Evolutionary conservation across 331 rosid species (phyloP).

Genomic region (Pyracantha coccinea): DNA sequence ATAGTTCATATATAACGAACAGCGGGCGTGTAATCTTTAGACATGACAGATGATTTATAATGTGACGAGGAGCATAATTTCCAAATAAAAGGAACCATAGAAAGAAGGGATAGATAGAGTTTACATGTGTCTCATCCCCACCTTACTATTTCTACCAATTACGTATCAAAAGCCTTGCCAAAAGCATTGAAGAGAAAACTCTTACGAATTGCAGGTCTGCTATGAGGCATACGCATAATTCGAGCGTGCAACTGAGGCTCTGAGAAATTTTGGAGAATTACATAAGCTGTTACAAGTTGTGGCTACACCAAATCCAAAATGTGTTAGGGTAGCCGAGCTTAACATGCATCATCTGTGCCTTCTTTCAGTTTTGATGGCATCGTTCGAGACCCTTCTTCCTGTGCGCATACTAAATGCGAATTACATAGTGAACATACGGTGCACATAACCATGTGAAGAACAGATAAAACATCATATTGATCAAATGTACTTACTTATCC

Average conservation of each 20-base stretch:
- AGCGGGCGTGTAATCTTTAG: not conserved
- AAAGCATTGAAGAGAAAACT: constrained; percentile 5
- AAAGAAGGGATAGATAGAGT: not conserved
- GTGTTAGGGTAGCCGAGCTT: constrained; percentile 18
- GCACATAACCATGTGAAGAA: not conserved
- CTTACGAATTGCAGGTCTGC: constrained; percentile 1
- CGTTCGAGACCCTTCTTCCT: constrained; percentile 19
- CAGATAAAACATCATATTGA: not conserved
- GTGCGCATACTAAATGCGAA: constrained; percentile 13
- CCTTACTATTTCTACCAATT: constrained; percentile 4
- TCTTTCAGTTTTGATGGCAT: constrained; percentile 24
- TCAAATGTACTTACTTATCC: constrained; percentile 24
- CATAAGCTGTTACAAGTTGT: constrained; percentile 6
- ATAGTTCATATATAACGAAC: not conserved
- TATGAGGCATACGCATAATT: constrained; percentile 13
- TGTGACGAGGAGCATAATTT: not conserved
- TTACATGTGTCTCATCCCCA: constrained; percentile 5
- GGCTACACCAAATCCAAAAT: constrained; percentile 17
- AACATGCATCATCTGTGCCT: constrained; percentile 22
- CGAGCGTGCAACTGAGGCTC: constrained; percentile 3
- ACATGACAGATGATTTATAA: not conserved
- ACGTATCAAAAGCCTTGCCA: constrained; percentile 1
- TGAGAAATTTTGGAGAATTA: constrained; percentile 3
- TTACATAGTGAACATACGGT: not conserved
- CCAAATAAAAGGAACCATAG: not conserved